These are phyloP conservation scores for Conticribra guillardii DNA, from an alignment of 108 stramenopile species.

Conservation along the genomic window DNA sequence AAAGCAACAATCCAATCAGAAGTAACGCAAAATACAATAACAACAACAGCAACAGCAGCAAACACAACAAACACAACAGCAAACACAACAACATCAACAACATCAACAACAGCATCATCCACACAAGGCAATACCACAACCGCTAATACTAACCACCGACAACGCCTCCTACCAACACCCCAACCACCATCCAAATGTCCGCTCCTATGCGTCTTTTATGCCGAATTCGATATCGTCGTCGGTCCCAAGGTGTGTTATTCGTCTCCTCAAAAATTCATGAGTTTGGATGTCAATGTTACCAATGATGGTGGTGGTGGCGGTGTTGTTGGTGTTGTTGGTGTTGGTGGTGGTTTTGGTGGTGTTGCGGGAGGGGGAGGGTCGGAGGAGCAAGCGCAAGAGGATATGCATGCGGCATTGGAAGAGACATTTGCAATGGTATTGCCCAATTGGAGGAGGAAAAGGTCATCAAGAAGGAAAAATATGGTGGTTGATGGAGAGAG, in stretches of 20 bases:
- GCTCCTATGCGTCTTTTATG: slow-evolving; percentile 81
- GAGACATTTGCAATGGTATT: slow-evolving; percentile 54
- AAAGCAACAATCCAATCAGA: background rate
- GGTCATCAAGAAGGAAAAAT: too few relatives aligned
- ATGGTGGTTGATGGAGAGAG: too few relatives aligned
- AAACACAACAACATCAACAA: too few relatives aligned
- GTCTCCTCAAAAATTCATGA: slow-evolving; percentile 75
- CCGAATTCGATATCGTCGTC: slow-evolving; percentile 87
- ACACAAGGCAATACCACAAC: background rate
- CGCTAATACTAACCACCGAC: background rate
- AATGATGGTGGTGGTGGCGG: background rate
- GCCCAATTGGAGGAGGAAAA: background rate
- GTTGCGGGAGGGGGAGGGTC: slow-evolving; percentile 49
- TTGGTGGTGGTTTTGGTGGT: slow-evolving; percentile 59
- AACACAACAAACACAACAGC: too few relatives aligned
- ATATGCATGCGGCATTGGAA: slow-evolving; percentile 65
- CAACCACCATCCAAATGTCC: slow-evolving; percentile 64
- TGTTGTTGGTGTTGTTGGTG: background rate
- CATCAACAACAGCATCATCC: background rate
- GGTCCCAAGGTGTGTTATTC: slow-evolving; percentile 78
- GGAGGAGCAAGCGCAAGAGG: slow-evolving; percentile 20
- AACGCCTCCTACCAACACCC: slow-evolving; percentile 44
- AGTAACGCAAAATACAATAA: background rate
- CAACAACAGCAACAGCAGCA: background rate
- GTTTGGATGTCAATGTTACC: slow-evolving; percentile 59